phyloP scores from a whole-genome alignment of 371 early-diverging fungal species.

The Nematocida homosporus region DNA sequence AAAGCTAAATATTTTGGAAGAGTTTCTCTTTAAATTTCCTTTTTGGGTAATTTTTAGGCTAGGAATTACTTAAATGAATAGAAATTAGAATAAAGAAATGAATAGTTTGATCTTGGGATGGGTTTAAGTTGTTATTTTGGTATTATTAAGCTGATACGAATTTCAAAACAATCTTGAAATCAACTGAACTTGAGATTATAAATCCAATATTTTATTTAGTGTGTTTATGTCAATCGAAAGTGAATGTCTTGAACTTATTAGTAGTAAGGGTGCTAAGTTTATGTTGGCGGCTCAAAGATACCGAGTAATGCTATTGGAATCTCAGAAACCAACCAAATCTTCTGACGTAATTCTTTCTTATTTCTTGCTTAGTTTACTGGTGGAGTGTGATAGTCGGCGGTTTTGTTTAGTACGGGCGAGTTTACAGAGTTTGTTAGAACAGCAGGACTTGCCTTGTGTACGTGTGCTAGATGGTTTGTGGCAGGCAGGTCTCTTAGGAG shows the following conservation, averaged over 20 bases:
- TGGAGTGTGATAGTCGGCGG: constrained; percentile 7
- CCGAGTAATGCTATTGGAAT: constrained; percentile 3
- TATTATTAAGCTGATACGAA: no score
- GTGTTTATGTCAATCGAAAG: constrained; percentile 32
- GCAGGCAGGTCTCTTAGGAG: constrained; percentile 24
- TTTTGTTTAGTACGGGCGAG: constrained; percentile 27
- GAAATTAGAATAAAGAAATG: no score
- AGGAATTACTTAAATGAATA: no score
- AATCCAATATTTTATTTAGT: background rate
- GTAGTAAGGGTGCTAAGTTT: background rate
- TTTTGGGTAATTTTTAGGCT: no score
- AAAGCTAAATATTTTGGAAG: no score
- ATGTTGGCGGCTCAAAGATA: constrained; percentile 14
- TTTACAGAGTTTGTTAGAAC: constrained; percentile 14
- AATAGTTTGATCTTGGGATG: no score
- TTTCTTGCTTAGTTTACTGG: constrained; percentile 25
- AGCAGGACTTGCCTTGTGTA: constrained; percentile 3
- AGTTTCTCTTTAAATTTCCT: no score
- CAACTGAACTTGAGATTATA: no score
- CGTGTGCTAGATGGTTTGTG: constrained; percentile 28
- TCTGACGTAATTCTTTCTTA: constrained; percentile 41
- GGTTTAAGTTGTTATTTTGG: no score
- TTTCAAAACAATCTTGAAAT: no score
- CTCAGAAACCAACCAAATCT: background rate
- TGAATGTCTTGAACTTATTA: constrained; percentile 15